Evolutionary conservation across 306 rosid species (phyloP).

Genomic region (Rosa rugosa): DNA sequence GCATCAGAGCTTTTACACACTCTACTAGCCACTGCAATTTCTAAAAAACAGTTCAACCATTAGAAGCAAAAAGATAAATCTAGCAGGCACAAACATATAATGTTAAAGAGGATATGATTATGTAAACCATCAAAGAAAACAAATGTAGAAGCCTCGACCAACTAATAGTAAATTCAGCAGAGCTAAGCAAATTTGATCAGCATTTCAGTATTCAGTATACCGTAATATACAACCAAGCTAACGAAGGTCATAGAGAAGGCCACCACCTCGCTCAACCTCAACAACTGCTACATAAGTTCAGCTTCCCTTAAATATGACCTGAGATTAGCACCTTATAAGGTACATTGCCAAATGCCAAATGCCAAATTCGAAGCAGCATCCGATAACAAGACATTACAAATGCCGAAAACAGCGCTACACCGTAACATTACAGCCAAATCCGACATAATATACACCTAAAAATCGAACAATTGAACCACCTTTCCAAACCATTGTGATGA

Average conservation of each 20-base stretch:
- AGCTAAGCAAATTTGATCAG: background rate
- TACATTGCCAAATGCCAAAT: conserved; percentile 19
- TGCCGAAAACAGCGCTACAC: background rate
- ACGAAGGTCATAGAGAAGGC: background rate
- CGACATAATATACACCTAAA: conserved; percentile 17
- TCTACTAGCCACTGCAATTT: conserved; percentile 3
- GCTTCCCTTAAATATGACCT: conserved; percentile 16
- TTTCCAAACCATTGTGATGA: conserved; percentile 16
- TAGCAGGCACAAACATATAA: background rate
- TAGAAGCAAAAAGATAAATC: conserved; percentile 6
- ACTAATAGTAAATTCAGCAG: background rate
- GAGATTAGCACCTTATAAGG: conserved; percentile 15
- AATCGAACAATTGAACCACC: conserved; percentile 28
- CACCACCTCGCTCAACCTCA: background rate
- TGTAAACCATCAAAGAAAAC: background rate
- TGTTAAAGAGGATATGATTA: background rate
- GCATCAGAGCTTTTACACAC: conserved; percentile 24
- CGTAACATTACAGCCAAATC: conserved; percentile 3
- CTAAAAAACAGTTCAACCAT: conserved; percentile 12
- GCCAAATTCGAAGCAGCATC: conserved; percentile 1
- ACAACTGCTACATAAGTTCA: conserved; percentile 12
- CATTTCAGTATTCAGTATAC: background rate
- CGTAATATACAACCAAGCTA: background rate
- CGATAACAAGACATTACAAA: conserved; percentile 3
- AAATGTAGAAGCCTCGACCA: background rate